Base-by-base conservation (phyloP, 2,329 filamentous ascomycete species). In the Aspergillus ruber region DNA sequence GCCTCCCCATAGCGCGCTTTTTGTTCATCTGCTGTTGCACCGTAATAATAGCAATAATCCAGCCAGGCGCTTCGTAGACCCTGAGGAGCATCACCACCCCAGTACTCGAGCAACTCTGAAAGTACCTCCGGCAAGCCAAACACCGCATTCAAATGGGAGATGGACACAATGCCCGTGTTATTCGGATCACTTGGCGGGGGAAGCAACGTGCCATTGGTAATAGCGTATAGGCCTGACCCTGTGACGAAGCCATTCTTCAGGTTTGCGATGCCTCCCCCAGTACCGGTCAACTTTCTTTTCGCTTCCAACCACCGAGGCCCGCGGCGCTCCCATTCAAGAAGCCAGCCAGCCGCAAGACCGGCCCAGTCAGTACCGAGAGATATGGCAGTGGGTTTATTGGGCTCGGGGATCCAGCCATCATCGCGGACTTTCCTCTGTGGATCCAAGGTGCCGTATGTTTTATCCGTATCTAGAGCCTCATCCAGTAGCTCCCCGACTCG, bases 191-290 rank as follows among this genome's bases (percentile, higher is more conserved):
- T 69, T 0, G 75, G 75, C 1, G 80, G 80, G 0, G 80, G 78
- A 0, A 67, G 61, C 13, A 82, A 69, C 0, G 68, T 71, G 18
- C 79, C 76, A 2, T 72, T 76, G 13, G 68, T 56, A 2, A 74
- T 69, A 50, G 76, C 72, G 62, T 80, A 81, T 0, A 78, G 65
- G 0, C 73, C 79, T 8, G 73, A 68, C 0, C 79, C 80, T 0
- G 79, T 82, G 2, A 80, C 75, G 53, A 83, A 82, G 0, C 80
- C 81, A 51, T 81, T 77, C 50, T 71, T 80, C 4, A 84, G 68
- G 9, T 68, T 66, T 0, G 73, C 75, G 44, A 81, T 82, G 2
- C 79, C 78, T 4, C 64, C 60, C 9, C 77, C 67, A 0, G 74
- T 75, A 21, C 68, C 66, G 6, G 67, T 68, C 1, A 84, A 69